Percentiles rank a stretch among this genome's conserved stretches.
phyloP scores from a whole-genome alignment of 768 basidiomycete species.

The Russula sp. region DNA sequence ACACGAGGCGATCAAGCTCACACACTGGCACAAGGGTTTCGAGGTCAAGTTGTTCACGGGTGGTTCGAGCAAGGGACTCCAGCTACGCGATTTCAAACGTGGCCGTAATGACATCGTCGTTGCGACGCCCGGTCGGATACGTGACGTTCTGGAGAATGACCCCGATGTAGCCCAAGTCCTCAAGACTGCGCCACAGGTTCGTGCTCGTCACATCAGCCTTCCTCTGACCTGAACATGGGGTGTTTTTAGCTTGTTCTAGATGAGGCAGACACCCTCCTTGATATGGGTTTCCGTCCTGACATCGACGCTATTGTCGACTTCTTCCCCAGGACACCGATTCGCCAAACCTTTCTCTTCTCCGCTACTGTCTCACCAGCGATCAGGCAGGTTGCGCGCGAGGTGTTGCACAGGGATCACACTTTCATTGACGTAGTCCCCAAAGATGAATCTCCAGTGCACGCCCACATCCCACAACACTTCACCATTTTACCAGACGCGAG shows the following conservation, averaged over 20 bases:
- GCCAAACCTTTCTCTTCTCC: conserved; percentile 92
- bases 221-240: conserved; percentile 8
- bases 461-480: conserved; percentile 75
- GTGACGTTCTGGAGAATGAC: conserved; percentile 62
- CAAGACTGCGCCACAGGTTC: conserved; percentile 50
- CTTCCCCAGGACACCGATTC: conserved; percentile 54
- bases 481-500: conserved; percentile 61
- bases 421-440: conserved; percentile 70
- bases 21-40: conserved; percentile 53
- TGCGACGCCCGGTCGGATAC: conserved; percentile 82
- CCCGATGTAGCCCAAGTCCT: conserved; percentile 50
- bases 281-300: conserved; percentile 89
- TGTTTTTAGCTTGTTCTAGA: conserved; percentile 72
- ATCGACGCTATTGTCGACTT: conserved; percentile 62
- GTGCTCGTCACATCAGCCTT: conserved; percentile 26
- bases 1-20: conserved; percentile 66
- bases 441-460: conserved; percentile 58
- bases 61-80: conserved; percentile 57
- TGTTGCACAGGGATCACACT: conserved; percentile 53
- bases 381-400: conserved; percentile 57
- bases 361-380: conserved; percentile 76
- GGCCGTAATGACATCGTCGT: conserved; percentile 77
- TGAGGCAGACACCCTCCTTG: conserved; percentile 85
- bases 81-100: conserved; percentile 61
- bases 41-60: conserved; percentile 74